These are phyloP conservation scores for Neopestalotiopsis sp. DNA, from an alignment of 2,329 filamentous ascomycete species.

Conservation along the genomic window DNA sequence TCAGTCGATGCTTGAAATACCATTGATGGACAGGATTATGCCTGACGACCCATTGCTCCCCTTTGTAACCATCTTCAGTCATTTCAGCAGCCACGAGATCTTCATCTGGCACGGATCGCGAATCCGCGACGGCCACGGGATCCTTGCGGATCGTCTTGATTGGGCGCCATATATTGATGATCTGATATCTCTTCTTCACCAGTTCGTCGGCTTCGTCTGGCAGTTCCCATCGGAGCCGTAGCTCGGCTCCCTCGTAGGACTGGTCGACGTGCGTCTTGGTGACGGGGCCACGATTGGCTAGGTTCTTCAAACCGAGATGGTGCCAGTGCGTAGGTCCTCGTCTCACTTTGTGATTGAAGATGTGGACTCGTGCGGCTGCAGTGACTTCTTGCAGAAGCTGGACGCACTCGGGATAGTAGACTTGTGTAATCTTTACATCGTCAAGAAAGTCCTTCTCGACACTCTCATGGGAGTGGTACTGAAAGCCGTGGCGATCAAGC, in stretches of 20 bases:
- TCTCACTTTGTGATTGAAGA: conserved; percentile 79
- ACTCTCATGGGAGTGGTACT: conserved; percentile 38
- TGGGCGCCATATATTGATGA: conserved; percentile 49
- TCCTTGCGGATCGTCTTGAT: conserved; percentile 51
- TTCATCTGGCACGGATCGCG: conserved; percentile 39
- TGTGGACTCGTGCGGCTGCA: conserved; percentile 61
- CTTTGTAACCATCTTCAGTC: conserved; percentile 38
- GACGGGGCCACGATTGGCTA: conserved; percentile 40
- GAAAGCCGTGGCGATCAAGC: conserved; percentile 48
- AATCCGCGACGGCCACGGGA: conserved; percentile 46
- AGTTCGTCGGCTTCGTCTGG: conserved; percentile 40
- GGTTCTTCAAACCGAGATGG: conserved; percentile 67
- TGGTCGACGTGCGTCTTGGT: conserved; percentile 40
- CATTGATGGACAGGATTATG: conserved; percentile 48
- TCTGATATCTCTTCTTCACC: conserved; percentile 37
- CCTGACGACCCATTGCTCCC: conserved; percentile 45
- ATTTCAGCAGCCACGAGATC: conserved; percentile 45
- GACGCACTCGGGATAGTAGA: conserved; percentile 77
- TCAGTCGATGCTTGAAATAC: conserved; percentile 56
- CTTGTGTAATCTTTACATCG: conserved; percentile 61
- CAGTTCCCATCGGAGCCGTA: conserved; percentile 36
- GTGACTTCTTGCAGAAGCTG: conserved; percentile 66
- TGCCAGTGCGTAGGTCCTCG: conserved; percentile 60
- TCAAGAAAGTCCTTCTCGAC: conserved; percentile 45
- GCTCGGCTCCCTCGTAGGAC: conserved; percentile 45